Percentiles rank a stretch among this genome's conserved stretches.
These are phyloP conservation scores for Aspergillus proliferans DNA, from an alignment of 2,329 filamentous ascomycete species.

Conservation along the genomic window DNA sequence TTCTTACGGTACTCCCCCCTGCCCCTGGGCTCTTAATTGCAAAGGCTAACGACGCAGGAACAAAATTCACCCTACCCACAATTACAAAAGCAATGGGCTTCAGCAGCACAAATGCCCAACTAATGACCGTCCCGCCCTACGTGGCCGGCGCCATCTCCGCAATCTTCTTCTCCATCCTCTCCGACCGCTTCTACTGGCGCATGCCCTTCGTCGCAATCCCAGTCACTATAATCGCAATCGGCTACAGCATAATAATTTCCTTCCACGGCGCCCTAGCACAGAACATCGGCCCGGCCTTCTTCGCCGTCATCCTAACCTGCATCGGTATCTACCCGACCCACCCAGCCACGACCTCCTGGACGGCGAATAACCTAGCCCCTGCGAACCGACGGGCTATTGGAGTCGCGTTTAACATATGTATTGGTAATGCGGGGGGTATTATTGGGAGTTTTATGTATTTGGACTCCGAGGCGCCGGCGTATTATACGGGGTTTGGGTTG, in stretches of 20 bases:
- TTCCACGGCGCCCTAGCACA: slow-evolving; percentile 14
- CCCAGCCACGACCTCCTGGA: slow-evolving; percentile 19
- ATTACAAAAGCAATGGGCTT: slow-evolving; percentile 36
- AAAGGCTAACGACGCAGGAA: slow-evolving; percentile 19
- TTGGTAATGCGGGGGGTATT: slow-evolving; percentile 19
- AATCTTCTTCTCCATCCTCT: slow-evolving; percentile 15
- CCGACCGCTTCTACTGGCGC: slow-evolving; percentile 20
- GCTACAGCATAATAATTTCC: slow-evolving; percentile 16
- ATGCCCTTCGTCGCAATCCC: slow-evolving; percentile 18
- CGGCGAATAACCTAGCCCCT: slow-evolving; percentile 20
- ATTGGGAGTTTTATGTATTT: slow-evolving; percentile 21
- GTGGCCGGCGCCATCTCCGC: slow-evolving; percentile 20
- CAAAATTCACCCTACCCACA: slow-evolving; percentile 31
- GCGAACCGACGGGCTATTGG: slow-evolving; percentile 17
- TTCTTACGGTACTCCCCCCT: slow-evolving; percentile 14
- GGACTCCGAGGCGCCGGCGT: slow-evolving; percentile 13
- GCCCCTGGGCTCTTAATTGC: too few species aligned
- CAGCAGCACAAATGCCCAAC: slow-evolving; percentile 27
- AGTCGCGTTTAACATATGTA: slow-evolving; percentile 15
- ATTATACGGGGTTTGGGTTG: slow-evolving; percentile 18
- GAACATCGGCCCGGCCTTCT: slow-evolving; percentile 16
- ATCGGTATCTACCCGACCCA: slow-evolving; percentile 22
- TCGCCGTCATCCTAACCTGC: slow-evolving; percentile 17
- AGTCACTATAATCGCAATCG: slow-evolving; percentile 9
- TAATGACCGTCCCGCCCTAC: slow-evolving; percentile 22